These are phyloP conservation scores for Eustoma russellianum DNA, from an alignment of 257 asterid genomes.

Conservation along the genomic window DNA sequence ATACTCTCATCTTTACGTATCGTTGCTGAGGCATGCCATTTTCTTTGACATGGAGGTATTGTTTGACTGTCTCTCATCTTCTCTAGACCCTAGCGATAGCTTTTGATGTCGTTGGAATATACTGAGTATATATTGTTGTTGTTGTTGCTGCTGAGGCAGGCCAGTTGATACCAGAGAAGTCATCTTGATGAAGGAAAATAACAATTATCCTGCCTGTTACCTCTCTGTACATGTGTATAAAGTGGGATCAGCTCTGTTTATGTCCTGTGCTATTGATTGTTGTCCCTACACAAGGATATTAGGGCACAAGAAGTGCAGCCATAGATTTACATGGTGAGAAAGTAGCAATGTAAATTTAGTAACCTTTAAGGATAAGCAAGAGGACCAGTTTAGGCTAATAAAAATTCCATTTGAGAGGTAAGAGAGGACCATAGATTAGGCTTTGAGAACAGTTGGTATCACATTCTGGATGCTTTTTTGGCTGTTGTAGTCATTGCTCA, in stretches of 20 bases:
- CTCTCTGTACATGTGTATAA: constrained; percentile 61
- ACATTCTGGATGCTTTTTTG: constrained; percentile 17
- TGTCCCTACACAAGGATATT: constrained; percentile 22
- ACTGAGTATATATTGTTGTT: too few species aligned
- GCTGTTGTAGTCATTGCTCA: constrained; percentile 7
- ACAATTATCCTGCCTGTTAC: constrained; percentile 24
- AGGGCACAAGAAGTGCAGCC: constrained; percentile 30
- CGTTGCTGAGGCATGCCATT: too few species aligned
- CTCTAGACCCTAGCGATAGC: too few species aligned
- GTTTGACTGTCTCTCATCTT: too few species aligned
- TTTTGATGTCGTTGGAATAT: too few species aligned
- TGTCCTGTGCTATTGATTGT: constrained; percentile 24
- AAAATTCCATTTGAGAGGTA: constrained; percentile 23
- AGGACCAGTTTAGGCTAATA: constrained; percentile 42
- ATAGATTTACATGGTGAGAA: constrained; percentile 18
- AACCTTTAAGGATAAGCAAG: constrained; percentile 24
- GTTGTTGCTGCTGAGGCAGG: too few species aligned
- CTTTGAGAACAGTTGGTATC: constrained; percentile 22
- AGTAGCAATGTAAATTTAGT: constrained; percentile 24
- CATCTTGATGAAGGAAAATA: constrained; percentile 22
- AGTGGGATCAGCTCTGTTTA: constrained; percentile 32
- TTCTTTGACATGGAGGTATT: too few species aligned
- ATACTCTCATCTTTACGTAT: too few species aligned
- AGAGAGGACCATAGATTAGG: constrained; percentile 25
- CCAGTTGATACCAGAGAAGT: constrained; percentile 17